Percentiles rank a stretch among this genome's conserved stretches.
These are phyloP conservation scores for Rhododendron henanense DNA, from an alignment of 148 eudicot genomes.

Conservation along the genomic window DNA sequence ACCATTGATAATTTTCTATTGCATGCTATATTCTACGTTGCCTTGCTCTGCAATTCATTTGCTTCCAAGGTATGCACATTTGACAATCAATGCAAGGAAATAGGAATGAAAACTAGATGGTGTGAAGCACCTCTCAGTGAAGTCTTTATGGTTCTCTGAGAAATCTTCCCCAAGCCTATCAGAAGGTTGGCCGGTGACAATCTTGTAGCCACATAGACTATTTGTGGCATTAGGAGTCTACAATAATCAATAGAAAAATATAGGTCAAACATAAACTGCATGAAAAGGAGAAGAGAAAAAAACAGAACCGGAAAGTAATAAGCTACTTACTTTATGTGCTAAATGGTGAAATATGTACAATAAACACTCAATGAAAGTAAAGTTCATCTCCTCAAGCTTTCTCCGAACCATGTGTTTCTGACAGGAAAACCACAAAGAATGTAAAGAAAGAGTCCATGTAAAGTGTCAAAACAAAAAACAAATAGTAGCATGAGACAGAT, in stretches of 20 bases:
- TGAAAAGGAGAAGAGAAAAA: not conserved
- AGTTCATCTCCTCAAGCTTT: constrained; percentile 82
- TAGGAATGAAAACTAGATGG: constrained; percentile 1
- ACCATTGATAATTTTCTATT: not conserved
- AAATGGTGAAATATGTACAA: constrained; percentile 83
- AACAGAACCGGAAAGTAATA: constrained; percentile 2
- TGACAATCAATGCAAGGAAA: not conserved
- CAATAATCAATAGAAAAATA: constrained; percentile 16
- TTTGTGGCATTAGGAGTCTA: constrained; percentile 95
- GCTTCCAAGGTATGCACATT: not conserved
- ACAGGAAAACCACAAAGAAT: constrained; percentile 10
- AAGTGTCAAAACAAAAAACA: not conserved
- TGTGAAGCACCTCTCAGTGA: constrained; percentile 62
- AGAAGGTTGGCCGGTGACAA: constrained; percentile 96
- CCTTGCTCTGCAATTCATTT: not conserved
- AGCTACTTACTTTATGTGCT: constrained; percentile 72
- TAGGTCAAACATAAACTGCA: constrained; percentile 10
- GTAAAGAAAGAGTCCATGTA: not conserved
- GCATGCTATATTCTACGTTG: not conserved
- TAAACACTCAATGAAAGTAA: constrained; percentile 75
- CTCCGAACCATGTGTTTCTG: constrained; percentile 88
- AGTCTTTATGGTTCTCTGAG: constrained; percentile 72
- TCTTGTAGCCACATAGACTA: constrained; percentile 89
- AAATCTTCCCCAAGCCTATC: constrained; percentile 99
- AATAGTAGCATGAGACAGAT: not conserved